A percentile compares a stretch with the other conserved stretches of the same genome.
These are phyloP conservation scores for Fraxinus angustifolia DNA, from an alignment of 305 asterid species.

Conservation along the genomic window DNA sequence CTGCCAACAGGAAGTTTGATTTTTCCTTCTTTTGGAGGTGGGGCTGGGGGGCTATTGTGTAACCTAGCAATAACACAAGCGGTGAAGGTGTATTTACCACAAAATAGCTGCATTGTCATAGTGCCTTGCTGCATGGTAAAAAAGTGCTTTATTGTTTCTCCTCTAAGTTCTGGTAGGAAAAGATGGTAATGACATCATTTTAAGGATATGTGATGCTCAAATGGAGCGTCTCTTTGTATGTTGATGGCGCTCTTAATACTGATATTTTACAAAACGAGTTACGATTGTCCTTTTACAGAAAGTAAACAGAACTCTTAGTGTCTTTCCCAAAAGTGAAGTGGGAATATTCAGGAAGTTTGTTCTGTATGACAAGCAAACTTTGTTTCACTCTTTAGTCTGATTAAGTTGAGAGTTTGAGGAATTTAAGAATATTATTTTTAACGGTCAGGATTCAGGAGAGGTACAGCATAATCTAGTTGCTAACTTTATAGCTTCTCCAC, in stretches of 20 bases:
- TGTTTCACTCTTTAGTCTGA: background rate
- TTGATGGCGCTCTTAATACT: background rate
- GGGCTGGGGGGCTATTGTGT: background rate
- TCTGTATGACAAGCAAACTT: background rate
- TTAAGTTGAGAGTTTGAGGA: background rate
- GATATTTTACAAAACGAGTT: background rate
- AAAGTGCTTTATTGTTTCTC: background rate
- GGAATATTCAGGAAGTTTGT: background rate
- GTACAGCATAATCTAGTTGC: background rate
- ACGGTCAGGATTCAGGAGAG: background rate
- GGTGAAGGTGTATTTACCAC: background rate
- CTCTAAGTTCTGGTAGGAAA: background rate
- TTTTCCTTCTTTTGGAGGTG: background rate
- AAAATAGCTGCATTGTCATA: background rate
- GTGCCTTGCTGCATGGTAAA: background rate
- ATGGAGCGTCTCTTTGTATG: background rate
- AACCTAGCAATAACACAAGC: background rate
- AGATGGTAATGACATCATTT: background rate
- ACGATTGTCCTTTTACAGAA: background rate
- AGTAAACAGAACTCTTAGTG: background rate
- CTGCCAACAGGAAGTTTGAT: background rate
- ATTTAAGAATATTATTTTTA: background rate
- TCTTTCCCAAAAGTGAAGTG: background rate
- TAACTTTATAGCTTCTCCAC: background rate
- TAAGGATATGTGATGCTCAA: background rate